Percentiles rank a stretch among this genome's conserved stretches.
Evolutionary conservation across 1,284 basidiomycete species (phyloP).

Genomic region (Melampsora abietis-canadensis): DNA sequence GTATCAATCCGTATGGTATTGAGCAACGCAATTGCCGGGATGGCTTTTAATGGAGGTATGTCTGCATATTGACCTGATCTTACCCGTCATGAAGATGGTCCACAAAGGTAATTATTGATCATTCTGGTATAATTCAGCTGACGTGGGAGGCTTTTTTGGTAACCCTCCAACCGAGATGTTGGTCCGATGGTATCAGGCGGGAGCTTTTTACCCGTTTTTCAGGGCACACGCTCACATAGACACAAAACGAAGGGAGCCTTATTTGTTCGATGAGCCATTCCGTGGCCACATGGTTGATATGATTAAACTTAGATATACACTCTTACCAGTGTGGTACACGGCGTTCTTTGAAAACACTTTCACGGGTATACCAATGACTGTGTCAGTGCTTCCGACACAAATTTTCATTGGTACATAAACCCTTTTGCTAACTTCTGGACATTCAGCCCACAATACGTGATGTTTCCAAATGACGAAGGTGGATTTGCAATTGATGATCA

Average conservation of each 20-base stretch:
- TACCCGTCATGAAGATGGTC: background rate
- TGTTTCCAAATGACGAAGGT: slow-evolving; percentile 78
- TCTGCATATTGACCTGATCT: slow-evolving; percentile 34
- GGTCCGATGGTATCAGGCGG: slow-evolving; percentile 94
- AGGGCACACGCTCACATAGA: slow-evolving; percentile 97
- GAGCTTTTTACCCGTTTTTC: slow-evolving; percentile 95
- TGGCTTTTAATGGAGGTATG: slow-evolving; percentile 75
- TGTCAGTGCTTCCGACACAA: slow-evolving; percentile 57
- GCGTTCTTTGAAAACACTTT: slow-evolving; percentile 82
- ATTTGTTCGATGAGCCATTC: slow-evolving; percentile 82
- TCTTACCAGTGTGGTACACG: slow-evolving; percentile 94
- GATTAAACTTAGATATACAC: slow-evolving; percentile 76
- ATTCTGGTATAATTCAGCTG: slow-evolving; percentile 91
- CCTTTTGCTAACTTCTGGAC: slow-evolving; percentile 4
- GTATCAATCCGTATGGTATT: slow-evolving; percentile 92
- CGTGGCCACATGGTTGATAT: slow-evolving; percentile 79
- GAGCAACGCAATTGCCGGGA: slow-evolving; percentile 84
- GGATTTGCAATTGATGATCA: slow-evolving; percentile 91
- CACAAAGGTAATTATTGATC: slow-evolving; percentile 53
- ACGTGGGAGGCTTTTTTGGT: slow-evolving; percentile 97
- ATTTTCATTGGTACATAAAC: background rate
- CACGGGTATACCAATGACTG: slow-evolving; percentile 72
- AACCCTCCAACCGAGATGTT: slow-evolving; percentile 93
- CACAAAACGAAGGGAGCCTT: slow-evolving; percentile 95
- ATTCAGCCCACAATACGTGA: slow-evolving; percentile 80